Evolutionary conservation across 2,329 filamentous ascomycete genomes (phyloP), one percentile per base, ranked within the genome.

Genomic region (Diaporthe longicolla): DNA sequence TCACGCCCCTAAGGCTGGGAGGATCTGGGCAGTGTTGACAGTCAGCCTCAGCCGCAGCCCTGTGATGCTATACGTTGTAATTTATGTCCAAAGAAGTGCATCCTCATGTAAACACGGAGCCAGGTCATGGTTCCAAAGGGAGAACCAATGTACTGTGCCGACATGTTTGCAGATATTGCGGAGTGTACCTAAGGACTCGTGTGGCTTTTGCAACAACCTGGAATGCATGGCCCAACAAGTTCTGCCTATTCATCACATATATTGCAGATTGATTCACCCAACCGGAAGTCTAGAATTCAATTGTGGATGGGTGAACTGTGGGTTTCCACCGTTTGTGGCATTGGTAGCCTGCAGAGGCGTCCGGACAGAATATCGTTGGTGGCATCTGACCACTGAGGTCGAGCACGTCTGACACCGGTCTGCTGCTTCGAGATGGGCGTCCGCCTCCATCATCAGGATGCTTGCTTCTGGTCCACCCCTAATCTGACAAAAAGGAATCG

Each of bases 161-260:
- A 40, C 32, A 21, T 40, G 13, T 54, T 37, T 13, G n/a, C 63
- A 24, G n/a, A 68, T 24, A 68, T 21, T 26, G 21, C n/a, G n/a
- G 63, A 68, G 63, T 68, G 48, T 68, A 29, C n/a, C n/a, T 15
- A 68, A n/a, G 48, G 32, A 54, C 26, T 32, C 48, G 19, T 68
- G 45, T 54, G 63, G 48, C 21, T 43, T 52, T 54, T 52, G 45
- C 21, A 11, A 13, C 13, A 37, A 24, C 63, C 13, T 13, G n/a
- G 45, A 26, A 15, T 9, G 48, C 63, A 37, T 40, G n/a, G 21
- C n/a, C 19, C 15, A 54, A 26, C 63, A 54, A n/a, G 15, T 26
- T 26, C 45, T 13, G 48, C 15, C 45, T 19, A 32, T 40, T 68
- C 43, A 19, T 8, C 45, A 54, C 21, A 17, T 9, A 54, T 32